Evolutionary conservation across 805 yeast species (phyloP).

Genomic region (Jamesozyma rosinii): DNA sequence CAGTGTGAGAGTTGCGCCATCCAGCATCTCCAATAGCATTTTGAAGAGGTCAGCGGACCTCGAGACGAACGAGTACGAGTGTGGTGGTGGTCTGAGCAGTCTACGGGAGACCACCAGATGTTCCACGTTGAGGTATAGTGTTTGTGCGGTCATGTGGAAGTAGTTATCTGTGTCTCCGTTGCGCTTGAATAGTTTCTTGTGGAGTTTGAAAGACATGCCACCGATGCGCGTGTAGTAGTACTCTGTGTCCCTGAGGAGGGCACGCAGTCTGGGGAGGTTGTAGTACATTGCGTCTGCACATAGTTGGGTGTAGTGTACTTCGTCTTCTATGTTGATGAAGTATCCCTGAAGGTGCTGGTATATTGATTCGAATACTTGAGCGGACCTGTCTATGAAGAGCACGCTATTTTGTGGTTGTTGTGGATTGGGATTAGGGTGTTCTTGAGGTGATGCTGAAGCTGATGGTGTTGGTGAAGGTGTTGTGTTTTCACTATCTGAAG

Average conservation of each 20-base stretch:
- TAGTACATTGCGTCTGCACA: conserved; percentile 67
- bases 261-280: conserved; percentile 48
- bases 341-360: conserved; percentile 76
- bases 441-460: neutral
- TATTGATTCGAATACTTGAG: conserved; percentile 57
- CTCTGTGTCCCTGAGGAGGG: conserved; percentile 43
- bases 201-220: conserved; percentile 46
- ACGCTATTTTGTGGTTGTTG: conserved; percentile 19
- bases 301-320: conserved; percentile 50
- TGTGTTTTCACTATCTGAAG: neutral
- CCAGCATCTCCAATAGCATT: conserved; percentile 45
- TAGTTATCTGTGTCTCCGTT: conserved; percentile 74
- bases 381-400: conserved; percentile 65
- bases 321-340: conserved; percentile 49
- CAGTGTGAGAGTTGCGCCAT: conserved; percentile 45
- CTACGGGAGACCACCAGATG: conserved; percentile 32
- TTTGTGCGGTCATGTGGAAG: conserved; percentile 53
- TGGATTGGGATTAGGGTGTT: neutral
- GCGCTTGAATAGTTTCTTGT: conserved; percentile 42
- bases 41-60: conserved; percentile 48
- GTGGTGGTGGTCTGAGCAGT: conserved; percentile 73
- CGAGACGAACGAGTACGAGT: conserved; percentile 39
- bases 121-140: conserved; percentile 43
- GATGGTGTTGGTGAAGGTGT: neutral
- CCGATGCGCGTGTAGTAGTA: conserved; percentile 50